Evolutionary conservation across 352 stramenopile genomes (phyloP).

Genomic region (Pythium rishiriense): DNA sequence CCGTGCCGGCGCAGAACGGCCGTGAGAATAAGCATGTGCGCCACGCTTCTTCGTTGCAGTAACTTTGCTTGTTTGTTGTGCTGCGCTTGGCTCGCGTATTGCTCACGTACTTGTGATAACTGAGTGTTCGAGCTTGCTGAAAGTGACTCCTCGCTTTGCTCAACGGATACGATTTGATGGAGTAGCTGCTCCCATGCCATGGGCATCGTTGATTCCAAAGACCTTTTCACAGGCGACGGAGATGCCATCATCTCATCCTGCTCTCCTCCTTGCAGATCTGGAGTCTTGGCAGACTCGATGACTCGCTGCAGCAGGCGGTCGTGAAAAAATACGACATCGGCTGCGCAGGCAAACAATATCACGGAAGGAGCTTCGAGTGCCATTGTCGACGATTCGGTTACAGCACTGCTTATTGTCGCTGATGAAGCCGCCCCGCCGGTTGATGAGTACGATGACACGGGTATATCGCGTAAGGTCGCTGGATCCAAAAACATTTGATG

Average conservation of each 20-base stretch:
- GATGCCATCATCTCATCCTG: not conserved
- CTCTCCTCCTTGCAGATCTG: not conserved
- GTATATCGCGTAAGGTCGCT: conserved; percentile 12
- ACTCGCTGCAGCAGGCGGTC: conserved; percentile 24
- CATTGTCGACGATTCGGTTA: conserved; percentile 1
- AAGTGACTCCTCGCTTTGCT: conserved; percentile 3
- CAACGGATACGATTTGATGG: conserved; percentile 15
- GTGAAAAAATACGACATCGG: conserved; percentile 27
- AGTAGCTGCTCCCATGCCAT: conserved; percentile 34
- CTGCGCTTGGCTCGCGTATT: conserved; percentile 7
- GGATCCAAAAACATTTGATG: conserved; percentile 23
- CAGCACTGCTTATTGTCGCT: not conserved
- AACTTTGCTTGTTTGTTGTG: conserved; percentile 18
- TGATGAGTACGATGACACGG: conserved; percentile 5
- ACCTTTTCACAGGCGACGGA: conserved; percentile 23
- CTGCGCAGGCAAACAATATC: conserved; percentile 10
- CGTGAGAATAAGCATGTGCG: conserved; percentile 18
- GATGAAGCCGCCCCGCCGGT: not conserved
- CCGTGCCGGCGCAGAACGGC: conserved; percentile 28
- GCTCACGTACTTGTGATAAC: conserved; percentile 11
- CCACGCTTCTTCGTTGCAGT: conserved; percentile 12
- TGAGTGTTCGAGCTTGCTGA: conserved; percentile 7
- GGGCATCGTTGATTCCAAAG: conserved; percentile 14
- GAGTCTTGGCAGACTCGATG: not conserved
- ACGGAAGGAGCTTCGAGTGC: conserved; percentile 9